Evolutionary conservation across 257 asterid genomes (phyloP).

Genomic region (Datura wrightii): DNA sequence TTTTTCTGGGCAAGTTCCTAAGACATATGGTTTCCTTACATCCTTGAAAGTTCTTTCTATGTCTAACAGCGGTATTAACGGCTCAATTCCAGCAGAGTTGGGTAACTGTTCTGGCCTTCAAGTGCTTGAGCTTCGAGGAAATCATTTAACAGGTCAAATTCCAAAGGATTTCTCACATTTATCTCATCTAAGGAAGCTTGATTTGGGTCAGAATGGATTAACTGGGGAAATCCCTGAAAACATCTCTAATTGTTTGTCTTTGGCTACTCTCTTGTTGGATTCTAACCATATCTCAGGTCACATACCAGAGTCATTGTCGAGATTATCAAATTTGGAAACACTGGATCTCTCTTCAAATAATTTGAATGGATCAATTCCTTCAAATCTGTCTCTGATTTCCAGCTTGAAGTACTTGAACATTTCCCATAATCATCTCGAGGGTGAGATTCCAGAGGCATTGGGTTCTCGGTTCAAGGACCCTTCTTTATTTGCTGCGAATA

Average conservation of each 20-base stretch:
- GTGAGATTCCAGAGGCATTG: slow-evolving; percentile 71
- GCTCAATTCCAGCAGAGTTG: slow-evolving; percentile 61
- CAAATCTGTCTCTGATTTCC: slow-evolving; percentile 53
- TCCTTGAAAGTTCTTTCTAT: slow-evolving; percentile 64
- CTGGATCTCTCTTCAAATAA: slow-evolving; percentile 50
- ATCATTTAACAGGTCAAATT: slow-evolving; percentile 54
- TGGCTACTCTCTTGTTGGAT: slow-evolving; percentile 51
- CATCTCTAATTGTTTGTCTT: slow-evolving; percentile 58
- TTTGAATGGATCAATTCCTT: slow-evolving; percentile 60
- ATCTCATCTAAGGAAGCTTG: slow-evolving; percentile 57
- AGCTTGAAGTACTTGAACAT: slow-evolving; percentile 54
- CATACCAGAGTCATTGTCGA: slow-evolving; percentile 46
- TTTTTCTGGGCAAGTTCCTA: slow-evolving; percentile 60
- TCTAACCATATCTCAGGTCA: slow-evolving; percentile 53
- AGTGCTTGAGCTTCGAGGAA: slow-evolving; percentile 56
- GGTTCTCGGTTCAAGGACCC: slow-evolving; percentile 68
- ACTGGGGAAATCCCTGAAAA: slow-evolving; percentile 59
- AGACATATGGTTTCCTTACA: slow-evolving; percentile 69
- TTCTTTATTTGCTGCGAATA: slow-evolving; percentile 57
- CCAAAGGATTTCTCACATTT: slow-evolving; percentile 57
- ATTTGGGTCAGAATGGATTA: slow-evolving; percentile 62
- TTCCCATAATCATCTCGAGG: slow-evolving; percentile 68
- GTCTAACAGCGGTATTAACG: slow-evolving; percentile 59
- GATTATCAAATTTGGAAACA: slow-evolving; percentile 39
- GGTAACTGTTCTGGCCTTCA: slow-evolving; percentile 67